Evolutionary conservation across 2,329 filamentous ascomycete species (phyloP), one percentile per base, ranked within the genome.

Genomic region (Neocucurbitaria cava): DNA sequence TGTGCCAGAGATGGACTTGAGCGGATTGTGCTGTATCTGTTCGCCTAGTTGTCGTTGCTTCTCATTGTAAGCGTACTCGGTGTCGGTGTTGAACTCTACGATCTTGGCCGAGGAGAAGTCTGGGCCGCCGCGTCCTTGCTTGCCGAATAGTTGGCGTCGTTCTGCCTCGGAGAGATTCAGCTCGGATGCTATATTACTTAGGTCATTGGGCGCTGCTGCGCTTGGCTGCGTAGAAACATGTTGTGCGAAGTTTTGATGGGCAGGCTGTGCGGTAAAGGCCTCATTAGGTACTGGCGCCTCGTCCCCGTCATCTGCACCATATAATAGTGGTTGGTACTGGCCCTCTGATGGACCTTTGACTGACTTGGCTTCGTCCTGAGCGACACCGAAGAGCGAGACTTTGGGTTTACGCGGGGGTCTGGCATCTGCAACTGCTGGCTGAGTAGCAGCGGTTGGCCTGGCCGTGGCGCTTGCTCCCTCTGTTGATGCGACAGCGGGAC

Each of bases 11-110:
- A 96, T 89, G 2, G 88, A 81, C 46, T 92, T 89, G 51, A 97
- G 88, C 7, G 92, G 90, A 68, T 94, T 93, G 77, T 96, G 90
- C 45, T 87, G 84, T 49, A 87, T 73, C 68, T 87, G 80, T 73
- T 92, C 86, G 69, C 90, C 89, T 45, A 85, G 79, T 17, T 87
- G 85, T 10, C 91, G 85, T 20, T 96, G 72, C 62, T 83, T 82
- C 77, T 96, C 90, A 74, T 98, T 98, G 67, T 90, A 86, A 21
- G 84, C 85, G 75, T 98, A 98, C 78, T 97, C 93, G 53, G 82
- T 79, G 72, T 96, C 92, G 61, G 92, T 93, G 77, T 96, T 91
- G 83, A 97, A 96, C 68, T 89, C 92, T 59, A 93, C 83, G 33
- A 96, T 83, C 39, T 85, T 87, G n/a, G 85, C 81, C 2, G 81